Conservation (phyloP, 2,329 filamentous ascomycete species). For the Fusarium proliferatum region DNA sequence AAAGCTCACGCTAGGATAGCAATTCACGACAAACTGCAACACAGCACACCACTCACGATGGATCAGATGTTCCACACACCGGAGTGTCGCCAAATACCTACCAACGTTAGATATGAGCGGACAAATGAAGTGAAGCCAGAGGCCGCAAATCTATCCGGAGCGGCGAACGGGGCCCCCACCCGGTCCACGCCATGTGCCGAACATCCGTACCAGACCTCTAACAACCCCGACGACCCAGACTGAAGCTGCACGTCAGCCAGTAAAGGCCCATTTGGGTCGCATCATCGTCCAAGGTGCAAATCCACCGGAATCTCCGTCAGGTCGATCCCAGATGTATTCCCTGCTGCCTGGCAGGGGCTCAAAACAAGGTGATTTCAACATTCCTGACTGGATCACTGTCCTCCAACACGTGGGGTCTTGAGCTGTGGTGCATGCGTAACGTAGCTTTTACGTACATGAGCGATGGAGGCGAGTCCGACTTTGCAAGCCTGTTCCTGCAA, state of each 20-base stretch:
- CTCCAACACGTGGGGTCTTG: conserved; percentile 26
- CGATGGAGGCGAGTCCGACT: conserved; percentile 10
- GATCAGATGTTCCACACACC: conserved; percentile 18
- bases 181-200: conserved; percentile 43
- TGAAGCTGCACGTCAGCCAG: conserved; percentile 24
- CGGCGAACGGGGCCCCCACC: conserved; percentile 33
- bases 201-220: conserved; percentile 37
- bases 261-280: conserved; percentile 18
- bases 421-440: conserved; percentile 7
- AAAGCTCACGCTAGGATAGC: conserved; percentile 19
- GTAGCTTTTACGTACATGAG: conserved; percentile 19
- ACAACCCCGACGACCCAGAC: conserved; percentile 38
- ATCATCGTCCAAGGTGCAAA: conserved; percentile 27
- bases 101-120: conserved; percentile 15
- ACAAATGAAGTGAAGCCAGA: conserved; percentile 17
- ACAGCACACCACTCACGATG: conserved; percentile 11
- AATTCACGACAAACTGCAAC: conserved; percentile 21
- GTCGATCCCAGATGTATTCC: conserved; percentile 31
- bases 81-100: conserved; percentile 18
- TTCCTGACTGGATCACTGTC: conserved; percentile 32
- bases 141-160: conserved; percentile 28
- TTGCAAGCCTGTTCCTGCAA: not conserved
- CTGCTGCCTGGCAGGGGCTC: conserved; percentile 19
- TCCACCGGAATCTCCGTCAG: conserved; percentile 17
- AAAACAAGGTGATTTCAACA: conserved; percentile 3